Base-by-base conservation (phyloP, 2,329 filamentous ascomycete species). In the Aspergillus terreus region DNA sequence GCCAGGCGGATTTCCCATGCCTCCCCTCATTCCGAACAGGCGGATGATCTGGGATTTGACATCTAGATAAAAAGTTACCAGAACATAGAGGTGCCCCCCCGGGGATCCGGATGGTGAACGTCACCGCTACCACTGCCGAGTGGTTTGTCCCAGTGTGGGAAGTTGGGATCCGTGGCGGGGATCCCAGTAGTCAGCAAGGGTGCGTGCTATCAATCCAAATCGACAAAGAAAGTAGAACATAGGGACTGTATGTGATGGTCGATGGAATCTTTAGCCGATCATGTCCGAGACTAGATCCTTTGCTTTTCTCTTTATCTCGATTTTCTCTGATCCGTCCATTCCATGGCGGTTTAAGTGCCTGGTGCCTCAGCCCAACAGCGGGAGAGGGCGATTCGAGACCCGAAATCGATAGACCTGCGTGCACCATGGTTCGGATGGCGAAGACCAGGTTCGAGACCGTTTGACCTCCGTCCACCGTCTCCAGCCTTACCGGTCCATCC, bases 51-150 rank as follows among this genome's bases (percentile, higher is more conserved):
- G n/a, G 15, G n/a, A 27, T 44, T 44, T 27, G 25, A 41, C 10
- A 46, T 15, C 11, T 11, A 19, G 30, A 23, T 45, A 30, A 14
- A 55, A 52, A 55, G 46, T 35, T 55, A 55, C 46, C 43, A 42
- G 46, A 46, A 55, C 50, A 55, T 50, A 52, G 38, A 43, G 38
- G 9, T 38, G 17, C 4, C 27, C 17, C n/a, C 46, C 49, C 46
- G 30, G 27, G 45, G 42, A 46, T 46, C 47, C 54, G 46, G 56
- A 54, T 58, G 51, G 55, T 56, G 50, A 55, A 58, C 57, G 57
- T 58, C 57, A 58, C 56, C 44, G 46, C 44, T 42, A 38, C 47
- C n/a, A 12, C 14, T 10, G n/a, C 36, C 45, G 27, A 35, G 44
- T 46, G 43, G 42, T 23, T 23, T 45, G 47, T 21, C 41, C 33